phyloP scores from a whole-genome alignment of 768 basidiomycete species.

The Cytidiella melzeri region DNA sequence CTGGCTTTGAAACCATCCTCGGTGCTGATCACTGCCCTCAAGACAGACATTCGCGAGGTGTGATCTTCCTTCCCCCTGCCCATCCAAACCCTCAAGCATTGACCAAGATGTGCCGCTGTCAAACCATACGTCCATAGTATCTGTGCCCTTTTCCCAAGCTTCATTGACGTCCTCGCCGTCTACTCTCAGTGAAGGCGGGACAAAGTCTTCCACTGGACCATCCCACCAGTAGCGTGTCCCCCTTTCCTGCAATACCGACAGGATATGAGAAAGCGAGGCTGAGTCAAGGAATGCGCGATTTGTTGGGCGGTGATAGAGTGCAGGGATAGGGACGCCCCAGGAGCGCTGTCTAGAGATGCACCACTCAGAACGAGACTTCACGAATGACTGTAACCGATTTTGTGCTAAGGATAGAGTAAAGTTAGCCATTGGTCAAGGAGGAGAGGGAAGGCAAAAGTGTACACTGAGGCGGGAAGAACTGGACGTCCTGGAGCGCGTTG shows the following conservation, averaged over 20 bases:
- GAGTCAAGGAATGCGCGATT: slow-evolving; percentile 60
- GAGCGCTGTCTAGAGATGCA: slow-evolving; percentile 96
- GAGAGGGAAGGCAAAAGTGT: slow-evolving; percentile 21
- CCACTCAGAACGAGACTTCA: slow-evolving; percentile 91
- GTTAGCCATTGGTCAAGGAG: neutral
- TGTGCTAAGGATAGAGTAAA: slow-evolving; percentile 46
- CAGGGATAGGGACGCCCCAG: slow-evolving; percentile 97
- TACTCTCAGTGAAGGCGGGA: slow-evolving; percentile 50
- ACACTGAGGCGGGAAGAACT: slow-evolving; percentile 78
- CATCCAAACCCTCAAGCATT: slow-evolving; percentile 36
- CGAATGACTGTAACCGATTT: slow-evolving; percentile 82
- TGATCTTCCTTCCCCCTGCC: slow-evolving; percentile 22
- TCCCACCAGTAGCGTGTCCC: slow-evolving; percentile 91
- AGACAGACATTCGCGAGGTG: slow-evolving; percentile 77
- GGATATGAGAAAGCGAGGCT: slow-evolving; percentile 66
- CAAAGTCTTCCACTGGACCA: slow-evolving; percentile 76
- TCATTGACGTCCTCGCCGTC: slow-evolving; percentile 36
- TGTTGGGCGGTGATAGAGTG: slow-evolving; percentile 61
- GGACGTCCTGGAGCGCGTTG: slow-evolving; percentile 57
- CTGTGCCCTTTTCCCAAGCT: slow-evolving; percentile 72
- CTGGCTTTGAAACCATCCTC: slow-evolving; percentile 98
- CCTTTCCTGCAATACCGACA: slow-evolving; percentile 63
- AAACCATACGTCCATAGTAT: slow-evolving; percentile 99
- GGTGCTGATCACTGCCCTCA: slow-evolving; percentile 96
- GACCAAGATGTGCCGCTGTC: slow-evolving; percentile 97